Evolutionary conservation across 108 stramenopile genomes (phyloP).

Genomic region (Fragilaria crotonensis): DNA sequence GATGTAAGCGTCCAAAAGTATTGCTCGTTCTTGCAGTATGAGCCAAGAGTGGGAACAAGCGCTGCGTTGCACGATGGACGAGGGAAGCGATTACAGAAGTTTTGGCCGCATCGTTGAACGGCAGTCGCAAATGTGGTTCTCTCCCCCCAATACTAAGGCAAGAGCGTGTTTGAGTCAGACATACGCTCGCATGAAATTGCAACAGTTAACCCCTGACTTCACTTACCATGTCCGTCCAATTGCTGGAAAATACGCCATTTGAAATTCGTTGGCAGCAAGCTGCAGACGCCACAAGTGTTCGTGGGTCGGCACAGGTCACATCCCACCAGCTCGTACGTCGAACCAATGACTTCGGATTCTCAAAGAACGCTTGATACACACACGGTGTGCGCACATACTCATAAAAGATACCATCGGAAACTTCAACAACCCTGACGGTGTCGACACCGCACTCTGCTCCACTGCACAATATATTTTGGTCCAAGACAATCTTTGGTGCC

Average conservation of each 20-base stretch:
- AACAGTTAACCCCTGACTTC: not conserved
- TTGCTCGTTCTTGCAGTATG: not conserved
- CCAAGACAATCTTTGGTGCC: constrained; percentile 2
- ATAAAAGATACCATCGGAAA: constrained; percentile 29
- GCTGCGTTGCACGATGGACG: not conserved
- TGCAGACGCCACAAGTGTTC: constrained; percentile 2
- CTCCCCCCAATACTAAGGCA: constrained; percentile 3
- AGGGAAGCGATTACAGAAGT: not conserved
- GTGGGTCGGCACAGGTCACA: constrained; percentile 27
- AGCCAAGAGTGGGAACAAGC: not conserved
- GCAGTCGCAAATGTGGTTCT: not conserved
- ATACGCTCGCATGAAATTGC: too few relatives aligned
- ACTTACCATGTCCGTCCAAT: not conserved
- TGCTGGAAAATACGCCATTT: not conserved
- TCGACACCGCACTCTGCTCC: constrained; percentile 46
- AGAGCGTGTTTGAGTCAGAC: too few relatives aligned
- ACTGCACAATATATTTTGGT: constrained; percentile 10
- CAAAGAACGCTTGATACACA: constrained; percentile 46
- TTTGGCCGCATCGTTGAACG: not conserved
- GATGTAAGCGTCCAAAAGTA: constrained; percentile 33
- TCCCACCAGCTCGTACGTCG: constrained; percentile 22
- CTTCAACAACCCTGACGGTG: constrained; percentile 27
- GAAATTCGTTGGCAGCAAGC: constrained; percentile 22
- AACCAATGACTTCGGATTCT: constrained; percentile 14
- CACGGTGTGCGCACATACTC: constrained; percentile 47